Conservation (phyloP, 257 asterid genomes). For the Plantago ovata region DNA sequence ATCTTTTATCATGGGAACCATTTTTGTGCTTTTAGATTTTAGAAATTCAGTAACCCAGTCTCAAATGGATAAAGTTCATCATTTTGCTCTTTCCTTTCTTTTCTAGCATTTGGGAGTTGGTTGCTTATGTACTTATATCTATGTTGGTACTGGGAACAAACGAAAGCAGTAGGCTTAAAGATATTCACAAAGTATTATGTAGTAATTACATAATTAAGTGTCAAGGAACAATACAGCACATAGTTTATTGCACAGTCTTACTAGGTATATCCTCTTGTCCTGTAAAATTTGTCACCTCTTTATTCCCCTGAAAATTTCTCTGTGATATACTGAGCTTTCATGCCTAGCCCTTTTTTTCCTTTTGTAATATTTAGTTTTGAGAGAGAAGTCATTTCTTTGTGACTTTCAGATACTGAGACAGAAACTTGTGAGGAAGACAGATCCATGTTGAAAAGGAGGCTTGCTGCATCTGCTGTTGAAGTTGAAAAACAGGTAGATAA, state of each 20-base stretch:
- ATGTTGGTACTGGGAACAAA: too few relatives aligned
- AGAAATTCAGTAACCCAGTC: too few relatives aligned
- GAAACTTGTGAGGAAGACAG: conserved; percentile 73
- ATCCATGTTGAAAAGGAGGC: conserved; percentile 63
- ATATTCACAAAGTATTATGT: neutral
- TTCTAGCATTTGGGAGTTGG: too few relatives aligned
- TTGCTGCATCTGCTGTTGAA: conserved; percentile 69
- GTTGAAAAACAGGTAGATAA: conserved; percentile 78
- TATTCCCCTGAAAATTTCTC: conserved; percentile 3
- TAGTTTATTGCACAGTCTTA: neutral
- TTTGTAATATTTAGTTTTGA: too few relatives aligned
- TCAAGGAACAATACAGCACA: neutral
- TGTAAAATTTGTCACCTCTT: conserved; percentile 11
- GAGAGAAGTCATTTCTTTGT: neutral
- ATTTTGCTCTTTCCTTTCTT: too few relatives aligned
- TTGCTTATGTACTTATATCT: too few relatives aligned
- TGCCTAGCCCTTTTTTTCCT: neutral
- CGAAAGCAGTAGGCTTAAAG: too few relatives aligned
- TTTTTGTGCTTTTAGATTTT: too few relatives aligned
- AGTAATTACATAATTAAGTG: conserved; percentile 1
- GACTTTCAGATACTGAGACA: conserved; percentile 53
- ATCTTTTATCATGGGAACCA: too few relatives aligned
- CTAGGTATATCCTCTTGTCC: neutral
- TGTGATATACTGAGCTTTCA: neutral
- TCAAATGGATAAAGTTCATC: too few relatives aligned